These are phyloP conservation scores for Aureobasidium sp. DNA, from an alignment of 2,329 filamentous ascomycete genomes.

Conservation along the genomic window DNA sequence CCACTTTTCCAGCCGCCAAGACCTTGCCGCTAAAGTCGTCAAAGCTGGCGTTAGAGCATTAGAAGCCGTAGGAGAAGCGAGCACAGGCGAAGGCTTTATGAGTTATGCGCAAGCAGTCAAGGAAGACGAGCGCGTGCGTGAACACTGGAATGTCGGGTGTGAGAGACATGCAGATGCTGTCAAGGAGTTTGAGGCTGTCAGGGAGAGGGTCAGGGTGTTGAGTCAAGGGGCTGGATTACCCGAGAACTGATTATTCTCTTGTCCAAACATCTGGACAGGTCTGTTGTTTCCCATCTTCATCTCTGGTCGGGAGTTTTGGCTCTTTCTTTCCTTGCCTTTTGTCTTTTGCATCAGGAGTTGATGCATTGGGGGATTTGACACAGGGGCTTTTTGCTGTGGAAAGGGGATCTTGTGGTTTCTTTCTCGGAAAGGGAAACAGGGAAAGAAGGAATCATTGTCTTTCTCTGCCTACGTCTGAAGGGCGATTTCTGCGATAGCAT, in stretches of 20 bases:
- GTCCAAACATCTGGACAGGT: not conserved
- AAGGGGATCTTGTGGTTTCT: too few species aligned
- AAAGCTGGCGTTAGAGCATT: conserved; percentile 41
- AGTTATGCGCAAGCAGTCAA: conserved; percentile 44
- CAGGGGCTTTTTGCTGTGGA: too few species aligned
- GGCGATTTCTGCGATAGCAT: too few species aligned
- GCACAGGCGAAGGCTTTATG: conserved; percentile 37
- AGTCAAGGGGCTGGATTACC: conserved; percentile 9
- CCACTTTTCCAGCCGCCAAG: conserved; percentile 48
- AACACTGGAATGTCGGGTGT: conserved; percentile 52
- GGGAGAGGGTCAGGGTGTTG: conserved; percentile 32
- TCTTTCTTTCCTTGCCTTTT: too few species aligned
- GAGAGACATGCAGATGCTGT: conserved; percentile 53
- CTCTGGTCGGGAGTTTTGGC: not conserved
- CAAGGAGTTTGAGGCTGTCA: conserved; percentile 47
- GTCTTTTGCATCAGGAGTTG: too few species aligned
- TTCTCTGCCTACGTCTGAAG: too few species aligned
- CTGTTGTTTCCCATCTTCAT: too few species aligned
- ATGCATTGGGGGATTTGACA: too few species aligned
- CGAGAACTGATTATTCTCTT: not conserved
- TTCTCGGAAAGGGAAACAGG: too few species aligned
- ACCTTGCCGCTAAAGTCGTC: conserved; percentile 31
- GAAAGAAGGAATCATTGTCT: too few species aligned
- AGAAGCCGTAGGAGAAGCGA: conserved; percentile 42
- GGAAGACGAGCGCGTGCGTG: conserved; percentile 56